Percentiles rank a stretch among this genome's conserved stretches.
These are phyloP conservation scores for Agrocybe chaxingu DNA, from an alignment of 768 basidiomycete genomes.

Conservation along the genomic window DNA sequence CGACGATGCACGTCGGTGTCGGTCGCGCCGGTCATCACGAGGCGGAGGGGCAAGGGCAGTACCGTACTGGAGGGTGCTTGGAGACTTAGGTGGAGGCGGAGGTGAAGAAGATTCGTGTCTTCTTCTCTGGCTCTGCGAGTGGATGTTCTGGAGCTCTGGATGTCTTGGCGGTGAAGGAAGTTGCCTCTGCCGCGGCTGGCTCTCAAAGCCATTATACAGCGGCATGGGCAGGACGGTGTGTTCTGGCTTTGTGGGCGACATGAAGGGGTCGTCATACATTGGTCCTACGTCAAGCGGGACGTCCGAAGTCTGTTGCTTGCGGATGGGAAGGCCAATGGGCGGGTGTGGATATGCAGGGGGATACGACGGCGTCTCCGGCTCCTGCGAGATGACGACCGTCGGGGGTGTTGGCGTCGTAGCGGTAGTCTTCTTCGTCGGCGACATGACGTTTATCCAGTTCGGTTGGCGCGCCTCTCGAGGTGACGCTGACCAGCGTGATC, in stretches of 20 bases:
- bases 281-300: slow-evolving; percentile 21
- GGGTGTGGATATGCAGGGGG: slow-evolving; percentile 14
- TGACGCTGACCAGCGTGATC: slow-evolving; percentile 36
- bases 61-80: slow-evolving; percentile 11
- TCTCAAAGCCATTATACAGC: slow-evolving; percentile 30
- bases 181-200: slow-evolving; percentile 2
- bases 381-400: slow-evolving; percentile 8
- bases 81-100: slow-evolving; percentile 12
- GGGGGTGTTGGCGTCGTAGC: slow-evolving; percentile 7
- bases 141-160: slow-evolving; percentile 16
- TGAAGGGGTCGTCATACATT: slow-evolving; percentile 15
- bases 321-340: slow-evolving; percentile 24
- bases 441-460: slow-evolving; percentile 30
- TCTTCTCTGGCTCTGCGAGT: slow-evolving; percentile 8
- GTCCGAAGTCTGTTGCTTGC: slow-evolving; percentile 21
- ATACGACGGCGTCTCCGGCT: slow-evolving; percentile 7
- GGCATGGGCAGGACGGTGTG: slow-evolving; percentile 17
- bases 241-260: neutral
- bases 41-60: slow-evolving; percentile 16
- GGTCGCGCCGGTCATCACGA: slow-evolving; percentile 4
- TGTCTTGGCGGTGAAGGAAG: slow-evolving; percentile 17
- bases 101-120: slow-evolving; percentile 14
- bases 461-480: slow-evolving; percentile 24
- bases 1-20: slow-evolving; percentile 22
- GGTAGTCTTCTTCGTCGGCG: slow-evolving; percentile 21